Evolutionary conservation across 208 protist genomes (phyloP), one percentile per base, ranked within the genome.

Genomic region (Leishmania lainsoni): DNA sequence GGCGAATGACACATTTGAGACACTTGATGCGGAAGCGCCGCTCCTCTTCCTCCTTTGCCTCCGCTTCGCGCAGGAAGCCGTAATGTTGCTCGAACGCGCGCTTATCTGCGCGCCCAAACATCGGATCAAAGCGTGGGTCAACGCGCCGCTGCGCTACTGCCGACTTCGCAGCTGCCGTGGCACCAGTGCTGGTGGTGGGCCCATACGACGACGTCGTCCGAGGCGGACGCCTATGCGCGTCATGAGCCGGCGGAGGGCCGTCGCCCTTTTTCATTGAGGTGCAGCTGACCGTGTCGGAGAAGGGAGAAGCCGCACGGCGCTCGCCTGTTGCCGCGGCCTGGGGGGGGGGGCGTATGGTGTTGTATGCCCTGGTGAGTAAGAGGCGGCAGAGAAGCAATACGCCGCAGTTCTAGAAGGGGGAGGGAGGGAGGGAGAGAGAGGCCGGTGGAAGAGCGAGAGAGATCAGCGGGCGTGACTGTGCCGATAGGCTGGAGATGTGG

Each of bases 81-180:
- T 97, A 97, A 79, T 96, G 90, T 32, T 89, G 75, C 80, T 92
- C 89, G 71, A 95, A 94, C 56, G 82, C 76, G 77, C 89, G 92
- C 6, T 29, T 29, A 48, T 94, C 91, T 5, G 83, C 84, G 35
- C 80, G 68, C 58, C 90, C 91, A 69, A 90, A 91, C 75, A 95
- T 84, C 26, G 59, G 86, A 78, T 94, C 93, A 78, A 97, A 97
- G 20, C 94, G 94, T 5, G 94, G 94, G 76, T 97, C 94, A 16
- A 92, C 71, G 2, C 79, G 73, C n/a, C 70, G 72, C 3, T 71
- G 84, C 26, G 61, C 39, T 42, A 22, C 17, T 16, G 68, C 42
- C 2, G 22, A 72, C 45, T 29, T 80, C 3, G 56, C 58, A 5
- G 81, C 65, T 8, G 84, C 59, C 0, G 73, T 61, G 10, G 81